Evolutionary conservation across 768 basidiomycete species (phyloP), one percentile per base, ranked within the genome.

Genomic region (Dentipellis fragilis): DNA sequence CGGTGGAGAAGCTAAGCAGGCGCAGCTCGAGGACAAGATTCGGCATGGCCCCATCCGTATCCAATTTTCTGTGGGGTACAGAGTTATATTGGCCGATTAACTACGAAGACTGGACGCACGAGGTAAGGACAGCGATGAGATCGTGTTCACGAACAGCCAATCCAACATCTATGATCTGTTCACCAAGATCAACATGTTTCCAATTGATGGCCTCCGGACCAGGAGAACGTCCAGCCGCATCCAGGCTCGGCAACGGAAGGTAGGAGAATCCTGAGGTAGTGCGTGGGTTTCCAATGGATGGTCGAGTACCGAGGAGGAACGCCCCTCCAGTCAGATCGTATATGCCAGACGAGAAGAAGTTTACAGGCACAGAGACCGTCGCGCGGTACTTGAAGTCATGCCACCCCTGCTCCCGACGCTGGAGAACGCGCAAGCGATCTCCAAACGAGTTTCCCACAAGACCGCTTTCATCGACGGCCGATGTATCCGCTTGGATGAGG

Each of bases 281-380:
- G 10, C 54, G 36, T 11, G 42, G 55, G 14, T 39, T 7, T 16
- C 38, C 48, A 17, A 45, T 34, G 19, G 48, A 45, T 11, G 48
- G 53, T 47, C 40, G 14, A 16, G 58, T 61, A 9, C 60, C 60
- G 23, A 61, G 60, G 12, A 61, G 42, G 21, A 61, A 56, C 1
- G 58, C 58, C 1, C 58, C 60, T 14, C 58, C 60, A 3, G 60
- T 61, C 29, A 61, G 54, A 47, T 61, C 60, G 58, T 61, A 61
- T n/a, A 61, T 59, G 22, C 58, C 54, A 2, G 58, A 60, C 39
- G 58, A 54, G 5, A 45, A 29, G 36, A 61, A 61, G 23, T 52
- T 52, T 19, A 61, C 58, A 17, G 19, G 35, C 10, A 57, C 50
- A 8, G 51, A 50, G 12, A 52, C 19, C 14, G 53, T 17, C 34